Percentiles rank a stretch among this genome's conserved stretches.
Conservation (phyloP, 2,329 filamentous ascomycete genomes). For the Leptographium procerum region DNA sequence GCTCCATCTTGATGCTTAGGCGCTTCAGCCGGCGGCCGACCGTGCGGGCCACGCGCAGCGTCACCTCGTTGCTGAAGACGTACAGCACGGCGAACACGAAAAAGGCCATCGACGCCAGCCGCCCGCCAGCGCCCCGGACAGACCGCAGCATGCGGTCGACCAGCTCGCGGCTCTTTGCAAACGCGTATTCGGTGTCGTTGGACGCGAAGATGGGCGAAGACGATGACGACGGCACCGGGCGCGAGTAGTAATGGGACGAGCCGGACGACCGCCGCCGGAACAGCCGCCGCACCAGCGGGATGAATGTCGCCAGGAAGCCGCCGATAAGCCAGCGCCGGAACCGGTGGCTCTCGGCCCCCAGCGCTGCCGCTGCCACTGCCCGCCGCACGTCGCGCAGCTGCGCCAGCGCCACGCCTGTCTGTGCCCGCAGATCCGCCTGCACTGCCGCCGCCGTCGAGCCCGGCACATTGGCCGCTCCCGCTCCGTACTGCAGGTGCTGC, state of each 20-base stretch:
- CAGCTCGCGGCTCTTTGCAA: conserved; percentile 36
- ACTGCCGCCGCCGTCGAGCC: conserved; percentile 23
- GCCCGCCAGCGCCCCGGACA: conserved; percentile 28
- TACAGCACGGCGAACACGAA: conserved; percentile 47
- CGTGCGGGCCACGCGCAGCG: conserved; percentile 41
- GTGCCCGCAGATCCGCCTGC: conserved; percentile 30
- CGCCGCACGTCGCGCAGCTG: conserved; percentile 33
- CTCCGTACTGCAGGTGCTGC: conserved; percentile 12
- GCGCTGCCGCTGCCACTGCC: conserved; percentile 31
- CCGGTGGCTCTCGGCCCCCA: conserved; percentile 33
- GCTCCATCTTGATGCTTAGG: conserved; percentile 35
- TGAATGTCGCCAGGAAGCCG: conserved; percentile 38
- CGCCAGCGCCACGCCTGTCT: conserved; percentile 29
- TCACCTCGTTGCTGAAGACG: conserved; percentile 48
- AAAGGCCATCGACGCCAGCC: conserved; percentile 37
- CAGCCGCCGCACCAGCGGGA: conserved; percentile 39
- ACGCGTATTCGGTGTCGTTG: conserved; percentile 49
- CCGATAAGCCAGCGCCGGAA: conserved; percentile 43
- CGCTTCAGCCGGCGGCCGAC: conserved; percentile 37
- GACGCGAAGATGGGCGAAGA: not conserved
- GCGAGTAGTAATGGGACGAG: not conserved
- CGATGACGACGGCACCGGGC: not conserved
- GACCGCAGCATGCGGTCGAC: conserved; percentile 36
- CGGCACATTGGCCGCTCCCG: conserved; percentile 16
- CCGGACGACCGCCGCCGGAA: conserved; percentile 30